Evolutionary conservation across 345 rosid species (phyloP).

Genomic region (Iberis pinnata): DNA sequence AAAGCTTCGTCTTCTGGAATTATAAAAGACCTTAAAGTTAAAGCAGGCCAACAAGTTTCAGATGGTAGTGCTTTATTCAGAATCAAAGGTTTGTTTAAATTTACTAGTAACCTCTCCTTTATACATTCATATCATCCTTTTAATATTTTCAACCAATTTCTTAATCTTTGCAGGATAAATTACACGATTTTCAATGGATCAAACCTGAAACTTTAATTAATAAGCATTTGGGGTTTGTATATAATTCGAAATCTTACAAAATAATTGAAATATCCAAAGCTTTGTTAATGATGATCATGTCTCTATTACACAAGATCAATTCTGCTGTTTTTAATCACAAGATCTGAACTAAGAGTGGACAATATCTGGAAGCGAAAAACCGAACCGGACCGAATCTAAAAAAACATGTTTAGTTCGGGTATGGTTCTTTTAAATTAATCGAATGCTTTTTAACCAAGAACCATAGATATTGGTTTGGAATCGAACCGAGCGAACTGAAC

Average conservation of each 20-base stretch:
- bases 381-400: no score
- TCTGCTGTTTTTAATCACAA: no score
- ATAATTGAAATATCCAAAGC: conserved; percentile 11
- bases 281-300: conserved; percentile 6
- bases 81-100: conserved; percentile 52
- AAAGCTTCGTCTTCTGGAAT: conserved; percentile 67
- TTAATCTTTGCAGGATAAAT: conserved; percentile 29
- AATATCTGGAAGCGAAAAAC: no score
- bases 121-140: conserved; percentile 13
- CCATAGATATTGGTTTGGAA: no score
- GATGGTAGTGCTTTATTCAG: conserved; percentile 61
- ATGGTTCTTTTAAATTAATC: no score
- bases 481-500: no score
- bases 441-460: no score
- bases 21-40: conserved; percentile 57
- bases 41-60: conserved; percentile 71
- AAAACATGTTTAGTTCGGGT: no score
- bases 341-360: no score
- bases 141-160: conserved; percentile 14
- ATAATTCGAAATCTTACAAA: conserved; percentile 19
- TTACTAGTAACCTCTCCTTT: conserved; percentile 3
- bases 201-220: neutral
- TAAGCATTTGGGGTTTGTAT: neutral
- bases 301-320: conserved; percentile 7
- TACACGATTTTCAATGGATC: conserved; percentile 9